Conservation (phyloP, 2,329 filamentous ascomycete species). For the Xylaria sp. region DNA sequence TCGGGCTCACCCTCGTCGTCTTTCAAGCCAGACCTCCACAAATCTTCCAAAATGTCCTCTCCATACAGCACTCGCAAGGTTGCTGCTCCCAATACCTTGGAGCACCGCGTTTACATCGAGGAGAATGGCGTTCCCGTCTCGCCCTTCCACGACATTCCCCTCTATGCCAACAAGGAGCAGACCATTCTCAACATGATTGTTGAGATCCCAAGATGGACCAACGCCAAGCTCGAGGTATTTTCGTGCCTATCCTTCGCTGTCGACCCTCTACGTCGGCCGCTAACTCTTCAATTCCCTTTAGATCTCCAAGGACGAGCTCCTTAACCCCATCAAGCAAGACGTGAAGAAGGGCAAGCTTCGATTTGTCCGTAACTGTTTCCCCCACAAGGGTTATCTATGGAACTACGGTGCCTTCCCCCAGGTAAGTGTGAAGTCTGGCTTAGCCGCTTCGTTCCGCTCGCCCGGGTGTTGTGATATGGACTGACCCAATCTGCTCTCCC, state of each 20-base stretch:
- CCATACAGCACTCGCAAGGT: constrained; percentile 86
- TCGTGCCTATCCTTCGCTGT: background rate
- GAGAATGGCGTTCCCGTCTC: constrained; percentile 95
- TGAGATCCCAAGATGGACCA: constrained; percentile 99
- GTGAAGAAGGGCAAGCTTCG: constrained; percentile 99
- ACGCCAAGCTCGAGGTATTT: constrained; percentile 97
- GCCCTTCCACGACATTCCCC: constrained; percentile 97
- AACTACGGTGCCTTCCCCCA: constrained; percentile 99
- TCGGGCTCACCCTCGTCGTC: constrained; percentile 52
- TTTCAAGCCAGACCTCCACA: constrained; percentile 35
- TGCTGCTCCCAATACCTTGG: constrained; percentile 88
- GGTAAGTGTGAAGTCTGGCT: constrained; percentile 60
- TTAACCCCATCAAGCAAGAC: constrained; percentile 99
- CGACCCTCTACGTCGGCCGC: constrained; percentile 12
- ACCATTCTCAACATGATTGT: constrained; percentile 99
- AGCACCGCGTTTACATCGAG: constrained; percentile 98
- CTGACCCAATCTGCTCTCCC: constrained; percentile 20
- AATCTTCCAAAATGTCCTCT: constrained; percentile 65
- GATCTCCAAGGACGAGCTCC: constrained; percentile 98
- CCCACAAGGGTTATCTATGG: constrained; percentile 99
- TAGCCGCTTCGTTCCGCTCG: constrained; percentile 15
- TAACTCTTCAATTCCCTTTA: constrained; percentile 52
- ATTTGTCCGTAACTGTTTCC: constrained; percentile 99
- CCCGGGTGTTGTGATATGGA: constrained; percentile 8
- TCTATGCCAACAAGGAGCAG: constrained; percentile 96